These are phyloP conservation scores for Millerozyma miso DNA, from an alignment of 805 yeast species.

Conservation along the genomic window DNA sequence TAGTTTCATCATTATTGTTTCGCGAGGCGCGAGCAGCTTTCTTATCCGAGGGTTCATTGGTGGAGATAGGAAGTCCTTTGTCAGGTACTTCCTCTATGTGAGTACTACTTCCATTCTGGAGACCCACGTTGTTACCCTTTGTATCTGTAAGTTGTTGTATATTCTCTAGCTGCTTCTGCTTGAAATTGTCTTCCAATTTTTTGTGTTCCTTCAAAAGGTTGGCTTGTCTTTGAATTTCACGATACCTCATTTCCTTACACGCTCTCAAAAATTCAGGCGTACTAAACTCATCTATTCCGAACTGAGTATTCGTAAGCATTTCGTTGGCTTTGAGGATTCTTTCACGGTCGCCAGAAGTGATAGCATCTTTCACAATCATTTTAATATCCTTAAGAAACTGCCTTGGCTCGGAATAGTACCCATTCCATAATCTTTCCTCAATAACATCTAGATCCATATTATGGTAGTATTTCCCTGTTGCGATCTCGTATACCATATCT, in stretches of 20 bases:
- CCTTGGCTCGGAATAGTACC: constrained; percentile 86
- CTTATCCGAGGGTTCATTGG: not conserved
- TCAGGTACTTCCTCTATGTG: not conserved
- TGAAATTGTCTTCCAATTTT: constrained; percentile 22
- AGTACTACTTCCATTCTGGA: constrained; percentile 1
- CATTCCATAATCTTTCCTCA: constrained; percentile 96
- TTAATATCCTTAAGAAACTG: constrained; percentile 84
- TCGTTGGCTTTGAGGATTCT: constrained; percentile 79
- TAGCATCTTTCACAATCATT: constrained; percentile 76
- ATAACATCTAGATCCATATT: constrained; percentile 93
- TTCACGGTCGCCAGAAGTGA: constrained; percentile 76
- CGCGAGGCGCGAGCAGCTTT: constrained; percentile 1
- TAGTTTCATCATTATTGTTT: not conserved
- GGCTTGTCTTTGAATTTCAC: constrained; percentile 57
- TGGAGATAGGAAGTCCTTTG: not conserved
- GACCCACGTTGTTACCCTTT: not conserved
- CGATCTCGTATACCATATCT: constrained; percentile 75
- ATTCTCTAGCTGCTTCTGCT: constrained; percentile 8
- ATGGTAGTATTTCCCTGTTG: constrained; percentile 66
- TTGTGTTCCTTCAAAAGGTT: constrained; percentile 37
- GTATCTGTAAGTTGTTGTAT: not conserved
- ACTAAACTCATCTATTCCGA: constrained; percentile 87
- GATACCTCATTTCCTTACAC: constrained; percentile 65
- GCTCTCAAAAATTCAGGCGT: constrained; percentile 67
- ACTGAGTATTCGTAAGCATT: constrained; percentile 94